Base-by-base conservation (phyloP, 306 rosid species). In the Casuarina glauca region DNA sequence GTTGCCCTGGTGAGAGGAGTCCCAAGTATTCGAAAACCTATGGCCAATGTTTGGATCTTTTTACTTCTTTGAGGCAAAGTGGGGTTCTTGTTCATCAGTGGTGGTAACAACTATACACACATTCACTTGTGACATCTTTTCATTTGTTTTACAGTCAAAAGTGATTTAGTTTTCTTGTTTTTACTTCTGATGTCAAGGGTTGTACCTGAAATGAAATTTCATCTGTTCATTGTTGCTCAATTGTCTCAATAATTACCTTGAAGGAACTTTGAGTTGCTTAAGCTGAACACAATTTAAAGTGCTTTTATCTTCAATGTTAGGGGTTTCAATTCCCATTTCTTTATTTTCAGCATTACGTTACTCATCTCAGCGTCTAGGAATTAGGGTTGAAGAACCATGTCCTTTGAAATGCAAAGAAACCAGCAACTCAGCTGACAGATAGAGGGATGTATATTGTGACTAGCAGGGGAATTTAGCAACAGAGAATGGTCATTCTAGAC, bases 31-130 rank as follows among this genome's bases (percentile, higher is more conserved):
- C 89, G 77, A 95, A 85, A 74, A 92, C 93, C 1, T 95, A 92
- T 72, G 90, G 82, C 41, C 89, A 95, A 83, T 95, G 99, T 89
- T 74, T 93, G 88, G 90, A 91, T 58, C 87, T 95, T 68, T 87
- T 89, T 76, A 81, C 80, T 72, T 86, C 97, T 69, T 92, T 95
- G 1, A 86, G 99, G 84, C 88, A 85, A 87, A 89, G 93, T 75
- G 99, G 99, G 38, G 87, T 95, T 86, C 96, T 92, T 79, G 99
- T 95, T 83, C 99, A 95, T 73, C 99, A 95, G 71, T 95, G 99
- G 99, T 95, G 90, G 90, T 96, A 80, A 88, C 69, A 75, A 76
- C 76, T 73, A 72, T 55, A 39, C 35, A 16, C 52, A 73, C 69
- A 41, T 60, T 72, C 54, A 32, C 77, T 42, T 82, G 82, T 81